phyloP scores from a whole-genome alignment of 2,329 filamentous ascomycete species.

The Fusarium longipes region DNA sequence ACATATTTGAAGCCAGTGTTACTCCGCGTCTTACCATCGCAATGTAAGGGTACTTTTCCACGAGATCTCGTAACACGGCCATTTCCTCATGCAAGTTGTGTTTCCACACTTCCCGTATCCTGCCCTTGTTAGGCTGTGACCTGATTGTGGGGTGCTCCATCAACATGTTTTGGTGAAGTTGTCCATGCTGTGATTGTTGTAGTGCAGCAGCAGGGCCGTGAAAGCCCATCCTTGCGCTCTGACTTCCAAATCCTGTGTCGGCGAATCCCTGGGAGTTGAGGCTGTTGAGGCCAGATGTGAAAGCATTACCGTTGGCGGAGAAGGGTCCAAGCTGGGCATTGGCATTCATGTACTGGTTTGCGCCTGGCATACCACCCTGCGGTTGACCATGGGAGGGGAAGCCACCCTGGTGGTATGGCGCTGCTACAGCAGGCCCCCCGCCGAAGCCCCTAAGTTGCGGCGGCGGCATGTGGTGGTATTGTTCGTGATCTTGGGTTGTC shows the following conservation, averaged over 20 bases:
- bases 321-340: constrained; percentile 77
- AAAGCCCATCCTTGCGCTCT: constrained; percentile 89
- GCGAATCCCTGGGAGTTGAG: constrained; percentile 69
- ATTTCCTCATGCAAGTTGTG: constrained; percentile 93
- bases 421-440: constrained; percentile 53
- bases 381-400: constrained; percentile 65
- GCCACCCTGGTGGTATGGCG: constrained; percentile 59
- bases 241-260: constrained; percentile 81
- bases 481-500: background rate
- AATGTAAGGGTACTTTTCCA: constrained; percentile 94
- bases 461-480: constrained; percentile 49
- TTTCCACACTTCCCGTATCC: constrained; percentile 97
- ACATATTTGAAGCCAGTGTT: constrained; percentile 1
- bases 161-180: constrained; percentile 55
- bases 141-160: constrained; percentile 57
- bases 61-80: constrained; percentile 80
- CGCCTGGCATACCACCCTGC: constrained; percentile 65
- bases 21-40: constrained; percentile 80
- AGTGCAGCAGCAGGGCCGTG: constrained; percentile 66
- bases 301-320: constrained; percentile 65
- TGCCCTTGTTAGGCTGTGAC: constrained; percentile 73
- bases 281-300: constrained; percentile 68
- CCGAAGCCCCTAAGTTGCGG: constrained; percentile 55
- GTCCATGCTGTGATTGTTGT: constrained; percentile 68
- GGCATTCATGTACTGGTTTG: constrained; percentile 78